Evolutionary conservation across 805 yeast species (phyloP), one percentile per base, ranked within the genome.

Genomic region (Blastobotrys peoriensis): DNA sequence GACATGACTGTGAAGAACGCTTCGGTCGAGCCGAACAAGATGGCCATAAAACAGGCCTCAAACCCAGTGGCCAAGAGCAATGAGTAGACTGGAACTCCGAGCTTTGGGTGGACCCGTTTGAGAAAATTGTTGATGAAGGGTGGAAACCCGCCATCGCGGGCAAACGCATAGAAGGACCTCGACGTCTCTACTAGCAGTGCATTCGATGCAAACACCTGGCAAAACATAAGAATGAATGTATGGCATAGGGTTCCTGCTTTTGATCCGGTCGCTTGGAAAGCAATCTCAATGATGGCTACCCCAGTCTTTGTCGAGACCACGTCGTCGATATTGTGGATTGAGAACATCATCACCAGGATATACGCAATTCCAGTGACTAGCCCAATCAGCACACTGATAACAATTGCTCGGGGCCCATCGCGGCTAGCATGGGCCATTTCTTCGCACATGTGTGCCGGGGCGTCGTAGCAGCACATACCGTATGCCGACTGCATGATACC

Each of bases 161-260:
- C 71, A 25, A 25, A 25, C 30, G 30, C 30, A 25, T 76, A 33
- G 80, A 79, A 46, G 78, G 63, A 30, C 83, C 84, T 38, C 77
- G 71, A 56, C 81, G 86, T 62, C 85, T 69, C 54, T 81, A 77
- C 5, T 85, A 77, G 83, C 85, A 82, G 49, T 80, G 68, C 40
- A 79, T 67, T 53, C 87, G 69, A 19, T 83, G 40, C 80, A 78
- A 45, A 74, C 56, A 15, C 81, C 82, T 5, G 83, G 74, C 9
- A 72, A 50, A 37, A 78, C 64, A 40, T 8, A 25, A 79, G 65
- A 51, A 78, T 59, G 6, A 68, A 56, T 42, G 73, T 76, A 48
- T 81, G 63, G 37, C 61, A 47, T 10, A 49, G 35, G 27, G 85
- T 83, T 34, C 83, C 83, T 4, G 71, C 74, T 50, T 64, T 73